phyloP scores from a whole-genome alignment of 345 rosid genomes.

The Hypericum perforatum region DNA sequence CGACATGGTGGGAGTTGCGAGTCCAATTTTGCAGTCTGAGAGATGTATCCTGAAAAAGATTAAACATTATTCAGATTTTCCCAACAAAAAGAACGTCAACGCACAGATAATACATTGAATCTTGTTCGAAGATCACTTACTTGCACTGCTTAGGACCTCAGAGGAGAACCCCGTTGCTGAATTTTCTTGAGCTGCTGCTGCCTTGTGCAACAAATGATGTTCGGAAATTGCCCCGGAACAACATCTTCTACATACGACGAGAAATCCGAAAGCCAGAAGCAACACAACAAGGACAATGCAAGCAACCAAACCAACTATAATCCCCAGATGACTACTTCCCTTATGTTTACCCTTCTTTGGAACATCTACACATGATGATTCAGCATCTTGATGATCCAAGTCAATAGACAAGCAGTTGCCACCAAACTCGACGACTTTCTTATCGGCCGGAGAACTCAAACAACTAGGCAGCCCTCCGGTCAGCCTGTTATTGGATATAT shows the following conservation, averaged over 20 bases:
- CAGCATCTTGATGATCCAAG: conserved; percentile 31
- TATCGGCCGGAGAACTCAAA: conserved; percentile 24
- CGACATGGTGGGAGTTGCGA: conserved; percentile 27
- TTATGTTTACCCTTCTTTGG: conserved; percentile 22
- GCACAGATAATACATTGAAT: no score
- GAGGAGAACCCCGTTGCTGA: conserved; percentile 39
- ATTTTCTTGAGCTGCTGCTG: conserved; percentile 28
- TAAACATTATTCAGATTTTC: background rate
- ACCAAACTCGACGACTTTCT: conserved; percentile 21
- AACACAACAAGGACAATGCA: conserved; percentile 21
- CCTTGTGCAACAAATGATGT: conserved; percentile 41
- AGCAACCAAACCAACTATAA: conserved; percentile 30
- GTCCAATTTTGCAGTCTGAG: conserved; percentile 24
- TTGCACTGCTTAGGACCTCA: conserved; percentile 44
- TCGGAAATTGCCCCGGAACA: conserved; percentile 32
- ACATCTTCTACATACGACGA: conserved; percentile 27
- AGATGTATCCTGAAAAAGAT: conserved; percentile 21
- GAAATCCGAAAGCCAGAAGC: conserved; percentile 31
- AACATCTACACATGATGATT: conserved; percentile 40
- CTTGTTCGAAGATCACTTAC: conserved; percentile 27
- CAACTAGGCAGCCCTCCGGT: conserved; percentile 51
- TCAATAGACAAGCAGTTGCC: conserved; percentile 53
- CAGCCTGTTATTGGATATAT: conserved; percentile 48
- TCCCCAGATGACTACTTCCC: conserved; percentile 26
- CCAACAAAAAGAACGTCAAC: background rate